These are phyloP conservation scores for Phaeoacremonium minimum DNA, from an alignment of 2,329 filamentous ascomycete genomes.

Conservation along the genomic window DNA sequence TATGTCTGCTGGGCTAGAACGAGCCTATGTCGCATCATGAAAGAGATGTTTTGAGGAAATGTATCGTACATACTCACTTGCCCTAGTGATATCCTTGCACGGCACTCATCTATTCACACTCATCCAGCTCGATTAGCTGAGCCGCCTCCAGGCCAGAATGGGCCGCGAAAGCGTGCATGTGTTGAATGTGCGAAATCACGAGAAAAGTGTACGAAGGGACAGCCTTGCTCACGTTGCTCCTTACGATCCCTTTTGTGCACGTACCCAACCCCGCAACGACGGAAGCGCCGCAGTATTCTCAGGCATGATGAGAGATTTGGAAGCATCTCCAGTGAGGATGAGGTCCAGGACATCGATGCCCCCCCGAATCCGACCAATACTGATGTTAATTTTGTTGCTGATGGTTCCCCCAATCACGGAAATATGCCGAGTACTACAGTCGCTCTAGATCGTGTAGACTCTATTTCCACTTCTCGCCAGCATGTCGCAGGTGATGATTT, in stretches of 20 bases:
- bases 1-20: constrained; percentile 6
- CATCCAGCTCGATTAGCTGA: no score
- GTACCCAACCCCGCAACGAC: constrained; percentile 13
- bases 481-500: no score
- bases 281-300: not conserved
- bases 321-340: not conserved
- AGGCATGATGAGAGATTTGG: not conserved
- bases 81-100: not conserved
- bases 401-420: no score
- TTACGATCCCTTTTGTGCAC: constrained; percentile 16
- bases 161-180: constrained; percentile 21
- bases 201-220: constrained; percentile 20
- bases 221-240: constrained; percentile 19
- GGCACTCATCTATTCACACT: constrained; percentile 14
- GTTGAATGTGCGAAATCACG: constrained; percentile 19
- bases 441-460: no score
- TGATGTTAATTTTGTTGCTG: no score
- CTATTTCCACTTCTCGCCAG: no score
- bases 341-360: not conserved
- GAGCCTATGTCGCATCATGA: not conserved
- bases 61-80: not conserved
- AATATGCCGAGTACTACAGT: no score
- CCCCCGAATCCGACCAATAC: no score
- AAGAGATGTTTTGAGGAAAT: no score
- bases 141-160: constrained; percentile 10